Evolutionary conservation across 495 filamentous ascomycete species (phyloP).

Genomic region (Aspergillus sclerotiicarbonarius): DNA sequence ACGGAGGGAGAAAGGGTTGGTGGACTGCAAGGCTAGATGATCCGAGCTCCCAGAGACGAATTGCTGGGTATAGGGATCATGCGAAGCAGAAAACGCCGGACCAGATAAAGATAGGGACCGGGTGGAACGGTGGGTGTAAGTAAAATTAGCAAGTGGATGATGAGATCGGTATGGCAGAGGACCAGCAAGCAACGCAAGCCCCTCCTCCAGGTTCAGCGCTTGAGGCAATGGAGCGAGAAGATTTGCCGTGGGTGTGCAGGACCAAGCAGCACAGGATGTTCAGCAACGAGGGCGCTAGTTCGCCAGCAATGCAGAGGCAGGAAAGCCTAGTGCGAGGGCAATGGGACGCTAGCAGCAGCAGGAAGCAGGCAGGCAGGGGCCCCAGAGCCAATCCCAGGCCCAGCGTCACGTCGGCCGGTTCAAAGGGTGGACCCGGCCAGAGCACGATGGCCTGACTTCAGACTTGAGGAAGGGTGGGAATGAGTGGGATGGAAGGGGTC

Average conservation of each 20-base stretch:
- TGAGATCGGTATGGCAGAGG: conserved; percentile 16
- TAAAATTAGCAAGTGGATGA: conserved; percentile 17
- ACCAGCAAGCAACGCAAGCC: conserved; percentile 9
- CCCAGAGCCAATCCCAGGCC: conserved; percentile 28
- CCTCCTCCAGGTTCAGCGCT: conserved; percentile 21
- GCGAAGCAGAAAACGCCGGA: conserved; percentile 11
- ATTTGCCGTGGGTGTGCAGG: conserved; percentile 21
- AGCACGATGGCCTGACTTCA: conserved; percentile 42
- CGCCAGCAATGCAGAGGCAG: conserved; percentile 17
- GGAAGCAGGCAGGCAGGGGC: conserved; percentile 23
- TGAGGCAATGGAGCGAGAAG: conserved; percentile 20
- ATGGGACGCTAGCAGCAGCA: conserved; percentile 17
- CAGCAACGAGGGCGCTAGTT: conserved; percentile 17
- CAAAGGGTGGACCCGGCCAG: conserved; percentile 27
- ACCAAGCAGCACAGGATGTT: conserved; percentile 22
- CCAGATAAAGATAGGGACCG: conserved; percentile 18
- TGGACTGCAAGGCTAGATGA: conserved; percentile 13
- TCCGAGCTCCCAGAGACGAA: conserved; percentile 15
- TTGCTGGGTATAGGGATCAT: conserved; percentile 16
- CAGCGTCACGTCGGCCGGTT: conserved; percentile 28
- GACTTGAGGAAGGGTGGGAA: no score
- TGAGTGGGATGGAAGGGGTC: conserved; percentile 1
- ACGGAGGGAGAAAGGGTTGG: conserved; percentile 4
- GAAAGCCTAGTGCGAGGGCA: conserved; percentile 7
- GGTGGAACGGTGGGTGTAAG: conserved; percentile 8